Percentiles rank a stretch among this genome's conserved stretches.
These are phyloP conservation scores for Monilinia fructicola DNA, from an alignment of 2,329 filamentous ascomycete species.

Conservation along the genomic window DNA sequence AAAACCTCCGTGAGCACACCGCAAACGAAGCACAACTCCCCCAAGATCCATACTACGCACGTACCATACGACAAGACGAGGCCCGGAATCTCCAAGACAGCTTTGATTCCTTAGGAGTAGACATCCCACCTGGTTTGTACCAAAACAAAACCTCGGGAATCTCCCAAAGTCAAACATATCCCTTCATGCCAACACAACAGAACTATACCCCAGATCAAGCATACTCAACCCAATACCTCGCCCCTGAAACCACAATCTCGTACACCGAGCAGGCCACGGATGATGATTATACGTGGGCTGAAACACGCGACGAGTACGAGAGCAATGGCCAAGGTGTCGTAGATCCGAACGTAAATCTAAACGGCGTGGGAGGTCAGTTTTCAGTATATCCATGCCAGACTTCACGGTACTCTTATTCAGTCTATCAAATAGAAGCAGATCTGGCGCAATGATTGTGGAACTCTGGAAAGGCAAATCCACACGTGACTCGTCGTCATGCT, in stretches of 20 bases:
- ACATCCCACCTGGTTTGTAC: conserved; percentile 14
- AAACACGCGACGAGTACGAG: background rate
- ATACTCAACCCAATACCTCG: conserved; percentile 8
- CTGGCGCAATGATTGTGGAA: background rate
- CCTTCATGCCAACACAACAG: background rate
- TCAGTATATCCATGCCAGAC: background rate
- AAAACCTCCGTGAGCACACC: conserved; percentile 2
- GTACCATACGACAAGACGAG: background rate
- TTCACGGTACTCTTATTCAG: background rate
- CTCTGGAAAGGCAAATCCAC: too few relatives aligned
- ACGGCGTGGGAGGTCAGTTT: conserved; percentile 14
- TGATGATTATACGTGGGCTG: background rate
- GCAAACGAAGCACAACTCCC: background rate
- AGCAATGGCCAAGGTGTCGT: background rate
- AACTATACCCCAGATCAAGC: background rate
- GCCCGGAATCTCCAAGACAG: conserved; percentile 1
- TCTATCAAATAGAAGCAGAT: conserved; percentile 11
- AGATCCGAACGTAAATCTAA: background rate
- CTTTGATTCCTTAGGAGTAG: conserved; percentile 15
- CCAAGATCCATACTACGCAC: background rate
- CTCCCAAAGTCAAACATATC: background rate
- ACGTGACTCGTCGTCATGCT: background rate
- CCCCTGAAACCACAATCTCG: background rate
- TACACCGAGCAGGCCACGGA: background rate
- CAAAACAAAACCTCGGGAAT: background rate